A percentile compares a stretch with the other conserved stretches of the same genome.
These are phyloP conservation scores for Marsdenia floribunda DNA, from an alignment of 257 asterid species.

Conservation along the genomic window DNA sequence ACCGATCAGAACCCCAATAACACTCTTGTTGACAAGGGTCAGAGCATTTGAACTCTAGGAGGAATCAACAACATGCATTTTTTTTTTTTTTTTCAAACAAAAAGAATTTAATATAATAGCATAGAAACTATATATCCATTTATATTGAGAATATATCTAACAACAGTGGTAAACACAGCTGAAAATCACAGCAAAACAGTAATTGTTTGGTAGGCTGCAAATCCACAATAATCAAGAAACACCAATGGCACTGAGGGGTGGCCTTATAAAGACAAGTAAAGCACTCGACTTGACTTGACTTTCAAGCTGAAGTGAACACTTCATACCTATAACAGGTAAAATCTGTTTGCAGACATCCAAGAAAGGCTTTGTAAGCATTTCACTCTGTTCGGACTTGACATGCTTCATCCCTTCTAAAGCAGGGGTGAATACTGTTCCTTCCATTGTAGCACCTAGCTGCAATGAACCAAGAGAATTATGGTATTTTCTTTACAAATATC, in stretches of 20 bases:
- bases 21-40: not conserved
- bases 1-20: not conserved
- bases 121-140: not conserved
- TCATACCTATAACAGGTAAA: slow-evolving; percentile 78
- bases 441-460: slow-evolving; percentile 52
- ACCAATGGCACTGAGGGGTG: not conserved
- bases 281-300: not conserved
- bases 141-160: not conserved
- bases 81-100: slow-evolving; percentile 3
- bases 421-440: slow-evolving; percentile 79
- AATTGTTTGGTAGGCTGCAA: not conserved
- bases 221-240: not conserved
- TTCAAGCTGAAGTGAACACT: not conserved
- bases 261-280: not conserved
- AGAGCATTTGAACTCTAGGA: not conserved
- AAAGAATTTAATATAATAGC: not conserved
- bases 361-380: slow-evolving; percentile 78
- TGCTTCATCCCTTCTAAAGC: slow-evolving; percentile 90
- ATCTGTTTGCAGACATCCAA: slow-evolving; percentile 88
- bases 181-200: not conserved
- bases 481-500: not conserved
- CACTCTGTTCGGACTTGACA: slow-evolving; percentile 79
- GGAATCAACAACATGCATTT: not conserved
- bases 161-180: not conserved
- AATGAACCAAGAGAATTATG: not conserved